phyloP scores from a whole-genome alignment of 441 rosid species.

The Hypseocharis bilobata region DNA sequence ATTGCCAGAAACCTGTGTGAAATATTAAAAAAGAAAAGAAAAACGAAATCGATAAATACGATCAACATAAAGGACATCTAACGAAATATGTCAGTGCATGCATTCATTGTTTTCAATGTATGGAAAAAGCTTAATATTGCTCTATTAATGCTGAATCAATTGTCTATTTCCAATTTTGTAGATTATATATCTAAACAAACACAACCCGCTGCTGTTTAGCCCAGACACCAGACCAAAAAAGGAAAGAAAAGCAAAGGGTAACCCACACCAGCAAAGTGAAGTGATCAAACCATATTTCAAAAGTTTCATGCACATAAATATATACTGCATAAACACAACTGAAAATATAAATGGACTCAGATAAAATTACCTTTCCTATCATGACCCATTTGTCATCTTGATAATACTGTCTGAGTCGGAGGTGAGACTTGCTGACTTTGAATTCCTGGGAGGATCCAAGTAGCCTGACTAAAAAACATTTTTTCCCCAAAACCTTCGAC shows the following conservation, averaged over 20 bases:
- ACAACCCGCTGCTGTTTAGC: too few species aligned
- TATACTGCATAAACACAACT: neutral
- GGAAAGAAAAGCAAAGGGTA: neutral
- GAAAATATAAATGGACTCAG: neutral
- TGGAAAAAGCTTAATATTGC: neutral
- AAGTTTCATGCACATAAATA: neutral
- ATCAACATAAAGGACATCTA: neutral
- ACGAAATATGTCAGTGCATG: neutral
- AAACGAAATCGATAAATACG: neutral
- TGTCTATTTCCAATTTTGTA: neutral
- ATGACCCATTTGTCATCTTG: conserved; percentile 51
- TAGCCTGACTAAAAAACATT: conserved; percentile 42
- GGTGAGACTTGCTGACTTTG: conserved; percentile 36
- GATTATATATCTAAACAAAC: neutral
- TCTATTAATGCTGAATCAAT: neutral
- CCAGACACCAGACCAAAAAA: too few species aligned
- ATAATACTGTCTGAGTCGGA: conserved; percentile 66
- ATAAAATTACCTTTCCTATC: conserved; percentile 52
- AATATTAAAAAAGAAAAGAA: conserved; percentile 8
- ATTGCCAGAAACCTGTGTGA: conserved; percentile 31
- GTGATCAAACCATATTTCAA: neutral
- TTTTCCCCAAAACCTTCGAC: conserved; percentile 36
- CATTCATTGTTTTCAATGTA: neutral
- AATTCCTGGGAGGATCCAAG: conserved; percentile 55
- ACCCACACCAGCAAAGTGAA: neutral